A percentile compares a stretch with the other conserved stretches of the same genome.
Conservation (phyloP, 768 basidiomycete genomes). For the Pulveroboletus sp. region DNA sequence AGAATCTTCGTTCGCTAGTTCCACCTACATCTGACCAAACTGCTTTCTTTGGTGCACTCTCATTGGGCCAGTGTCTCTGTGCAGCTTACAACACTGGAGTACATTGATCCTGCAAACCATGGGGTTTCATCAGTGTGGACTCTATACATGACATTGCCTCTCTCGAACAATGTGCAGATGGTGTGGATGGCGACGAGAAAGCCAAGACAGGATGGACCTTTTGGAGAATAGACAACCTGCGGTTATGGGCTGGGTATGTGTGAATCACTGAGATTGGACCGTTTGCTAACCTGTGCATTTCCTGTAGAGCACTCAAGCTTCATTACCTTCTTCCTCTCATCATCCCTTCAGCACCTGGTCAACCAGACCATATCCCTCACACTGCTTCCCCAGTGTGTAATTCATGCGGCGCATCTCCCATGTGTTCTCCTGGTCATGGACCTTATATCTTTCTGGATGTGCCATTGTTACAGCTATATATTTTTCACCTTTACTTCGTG, state of each 20-base stretch:
- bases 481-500: too few species aligned
- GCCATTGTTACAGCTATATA: too few species aligned
- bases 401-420: conserved; percentile 23
- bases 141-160: conserved; percentile 77
- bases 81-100: conserved; percentile 78
- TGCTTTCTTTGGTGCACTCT: conserved; percentile 51
- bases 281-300: neutral
- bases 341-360: conserved; percentile 42
- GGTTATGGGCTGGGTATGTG: conserved; percentile 81
- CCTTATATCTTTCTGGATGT: conserved; percentile 1
- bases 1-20: conserved; percentile 44
- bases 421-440: conserved; percentile 15
- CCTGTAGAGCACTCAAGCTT: conserved; percentile 71
- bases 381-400: conserved; percentile 19
- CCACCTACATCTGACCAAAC: conserved; percentile 29
- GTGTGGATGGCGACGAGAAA: conserved; percentile 37
- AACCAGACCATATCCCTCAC: conserved; percentile 25
- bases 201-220: conserved; percentile 76
- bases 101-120: conserved; percentile 76
- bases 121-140: conserved; percentile 81
- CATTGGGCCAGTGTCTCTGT: conserved; percentile 81
- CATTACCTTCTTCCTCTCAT: conserved; percentile 76
- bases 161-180: conserved; percentile 52
- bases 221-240: conserved; percentile 79
- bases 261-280: neutral